Evolutionary conservation across 345 rosid genomes (phyloP), one percentile per base, ranked within the genome.

Genomic region (Stellera chamaejasme): DNA sequence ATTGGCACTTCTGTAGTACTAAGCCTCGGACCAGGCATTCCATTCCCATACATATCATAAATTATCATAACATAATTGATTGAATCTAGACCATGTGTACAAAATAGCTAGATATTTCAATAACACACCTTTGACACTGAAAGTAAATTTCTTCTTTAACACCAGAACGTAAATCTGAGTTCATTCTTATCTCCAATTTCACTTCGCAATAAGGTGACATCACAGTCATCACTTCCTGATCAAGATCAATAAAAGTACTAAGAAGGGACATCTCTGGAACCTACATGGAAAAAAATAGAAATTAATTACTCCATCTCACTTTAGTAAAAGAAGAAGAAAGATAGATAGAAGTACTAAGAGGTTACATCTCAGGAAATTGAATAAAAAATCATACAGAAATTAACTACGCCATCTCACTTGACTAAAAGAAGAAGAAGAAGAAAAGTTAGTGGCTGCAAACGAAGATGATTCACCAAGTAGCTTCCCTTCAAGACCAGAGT

Each of bases 201-300:
- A 32, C 75, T 68, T 74, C 67, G 71, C 87, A 86, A 52, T 50
- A 69, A 39, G 83, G 74, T 13, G 97, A 80, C 55, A 84, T 73
- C 11, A 86, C 85, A 67, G 56, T 67, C 72, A 93, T 62, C 54
- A 72, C 27, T 27, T 79, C 86, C 69, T 50, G 71, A 43, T 77
- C 66, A 62, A 84, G 86, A 77, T 89, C 83, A 57, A 93, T 76
- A 45, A 43, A 77, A 65, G 99, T 77, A 48, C 57, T 81, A 55
- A 93, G 73, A 51, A 80, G 79, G 82, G 79, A 77, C 91, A 93
- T 78, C 63, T 82, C 90, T 55, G 91, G 96, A 72, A 89, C 97
- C 99, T 92, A 72, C 60, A 77, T 59, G 66, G 52, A 62, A 55
- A 64, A 19, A 19, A 19, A 0, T 19, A 19, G 23, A 19, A 61